These are phyloP conservation scores for Posidonia australis DNA, from an alignment of 106 monocot genomes.

Conservation along the genomic window DNA sequence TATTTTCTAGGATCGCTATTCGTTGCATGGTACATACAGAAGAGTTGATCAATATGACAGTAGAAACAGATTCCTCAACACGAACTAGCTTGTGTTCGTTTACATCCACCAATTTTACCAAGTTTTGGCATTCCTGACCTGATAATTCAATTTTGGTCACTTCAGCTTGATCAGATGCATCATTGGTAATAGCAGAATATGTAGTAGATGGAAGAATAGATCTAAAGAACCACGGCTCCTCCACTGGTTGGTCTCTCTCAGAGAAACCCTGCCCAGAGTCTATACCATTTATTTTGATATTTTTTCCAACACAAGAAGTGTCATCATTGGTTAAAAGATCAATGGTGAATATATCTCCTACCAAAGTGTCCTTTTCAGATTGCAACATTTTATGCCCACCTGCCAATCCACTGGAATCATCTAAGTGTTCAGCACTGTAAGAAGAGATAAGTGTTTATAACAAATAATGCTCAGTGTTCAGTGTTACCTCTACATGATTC, in stretches of 20 bases:
- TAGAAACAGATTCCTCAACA: slow-evolving; percentile 39
- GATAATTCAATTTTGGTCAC: slow-evolving; percentile 17
- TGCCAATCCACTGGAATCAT: slow-evolving; percentile 74
- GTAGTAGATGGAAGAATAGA: slow-evolving; percentile 21
- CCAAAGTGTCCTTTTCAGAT: slow-evolving; percentile 16
- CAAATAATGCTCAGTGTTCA: background rate
- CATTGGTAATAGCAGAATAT: slow-evolving; percentile 11
- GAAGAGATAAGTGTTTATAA: background rate
- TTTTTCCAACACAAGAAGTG: slow-evolving; percentile 1
- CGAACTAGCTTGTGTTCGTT: slow-evolving; percentile 19
- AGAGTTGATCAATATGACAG: slow-evolving; percentile 74
- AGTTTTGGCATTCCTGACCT: slow-evolving; percentile 10
- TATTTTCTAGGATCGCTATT: slow-evolving; percentile 91
- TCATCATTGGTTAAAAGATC: slow-evolving; percentile 3
- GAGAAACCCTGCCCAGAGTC: slow-evolving; percentile 19
- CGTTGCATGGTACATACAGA: slow-evolving; percentile 95
- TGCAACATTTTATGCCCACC: slow-evolving; percentile 34
- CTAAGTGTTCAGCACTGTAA: slow-evolving; percentile 71
- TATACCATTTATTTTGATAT: slow-evolving; percentile 3
- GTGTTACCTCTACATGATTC: slow-evolving; percentile 36
- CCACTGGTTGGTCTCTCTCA: slow-evolving; percentile 61
- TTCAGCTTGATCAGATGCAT: slow-evolving; percentile 21
- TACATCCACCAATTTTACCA: slow-evolving; percentile 18
- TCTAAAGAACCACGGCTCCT: slow-evolving; percentile 74
- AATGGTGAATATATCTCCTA: slow-evolving; percentile 4